Evolutionary conservation across 2,329 filamentous ascomycete genomes (phyloP), one percentile per base, ranked within the genome.

Genomic region (Pyrenophora graminea): DNA sequence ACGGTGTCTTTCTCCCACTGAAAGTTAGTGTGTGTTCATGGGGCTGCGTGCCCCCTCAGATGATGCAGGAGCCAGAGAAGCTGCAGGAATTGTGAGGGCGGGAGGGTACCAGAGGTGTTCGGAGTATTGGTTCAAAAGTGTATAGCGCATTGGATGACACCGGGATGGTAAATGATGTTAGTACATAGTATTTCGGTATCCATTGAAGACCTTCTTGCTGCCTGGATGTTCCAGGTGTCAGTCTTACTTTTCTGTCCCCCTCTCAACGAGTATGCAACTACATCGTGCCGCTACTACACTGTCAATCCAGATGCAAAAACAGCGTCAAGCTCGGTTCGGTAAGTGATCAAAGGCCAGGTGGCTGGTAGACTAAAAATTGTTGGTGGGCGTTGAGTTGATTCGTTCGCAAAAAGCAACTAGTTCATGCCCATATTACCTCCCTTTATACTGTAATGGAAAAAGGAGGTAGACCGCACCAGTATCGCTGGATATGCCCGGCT

Each of bases 11-110:
- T 12, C 39, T 62, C 10, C 66, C 67, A 0, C 53, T 69, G 27
- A 62, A 58, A 39, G 53, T 68, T 17, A 54, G 56, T 37, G 67
- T 70, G 0, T 72, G 69, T 50, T 68, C 66, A 13, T 71, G 67
- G 67, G 59, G 59, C 1, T 72, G 69, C 40, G 67, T 69, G 5
- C 68, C 68, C 2, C 27, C 55, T 12, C 38, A 51, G 7, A 60
- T 67, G 48, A 41, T 38, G 2, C 40, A 39, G 12, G 58, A 38
- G 48, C 64, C 62, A 2, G 18, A 47, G 30, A 57, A 43, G 25
- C 30, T 43, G 21, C 21, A 51, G 30, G 25, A 25, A 8, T 55
- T 43, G 48, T 55, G 47, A 51, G 17, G 21, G n/a, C n/a, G n/a
- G 15, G 38, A 13, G 18, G 15, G 3, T 3, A 19, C 18, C 25